Base-by-base conservation (phyloP, 2,329 filamentous ascomycete species). In the Chrysosporium keratinophilum region DNA sequence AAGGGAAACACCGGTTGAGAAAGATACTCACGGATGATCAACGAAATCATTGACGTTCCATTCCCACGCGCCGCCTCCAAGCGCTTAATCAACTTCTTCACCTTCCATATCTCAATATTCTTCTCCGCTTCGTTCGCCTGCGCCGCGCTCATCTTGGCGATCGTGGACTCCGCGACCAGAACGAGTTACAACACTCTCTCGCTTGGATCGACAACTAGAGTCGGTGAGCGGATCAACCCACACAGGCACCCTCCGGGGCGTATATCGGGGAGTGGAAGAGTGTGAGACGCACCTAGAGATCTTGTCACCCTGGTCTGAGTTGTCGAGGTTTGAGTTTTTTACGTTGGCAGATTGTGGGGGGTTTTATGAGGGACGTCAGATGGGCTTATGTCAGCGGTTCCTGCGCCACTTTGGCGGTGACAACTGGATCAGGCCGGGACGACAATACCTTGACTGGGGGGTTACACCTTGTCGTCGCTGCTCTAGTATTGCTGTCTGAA, bases 41-140 rank as follows among this genome's bases (percentile, higher is more conserved):
- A 82, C 60, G 91, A 97, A 74, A 98, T 98, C 93, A 98, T 98
- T 77, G 85, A 91, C 60, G 93, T 98, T 76, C 93, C 93, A 82
- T 98, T 98, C 71, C 93, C 93, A 71, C 94, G 82, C 64, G 94
- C 94, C 59, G 88, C 87, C 75, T 97, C 93, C 65, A 98, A 88
- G 66, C 93, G 87, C 77, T 97, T 98, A 77, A 98, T 95, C 69
- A 98, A 79, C 80, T 98, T 98, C 82, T 98, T 98, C 69, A 98
- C 90, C 85, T 98, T 96, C 76, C 76, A 78, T 66, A 85, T 85
- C 74, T 85, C 82, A 62, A 85, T 85, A 74, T 97, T 98, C 82
- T 97, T 97, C 82, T 98, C 93, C 64, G 91, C 91, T 75, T 97
- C 93, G 76, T 85, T 90, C 71, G 82, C 82, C 51, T 69, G 68